Evolutionary conservation across 768 basidiomycete species (phyloP).

Genomic region (Lactifluus rugatus): DNA sequence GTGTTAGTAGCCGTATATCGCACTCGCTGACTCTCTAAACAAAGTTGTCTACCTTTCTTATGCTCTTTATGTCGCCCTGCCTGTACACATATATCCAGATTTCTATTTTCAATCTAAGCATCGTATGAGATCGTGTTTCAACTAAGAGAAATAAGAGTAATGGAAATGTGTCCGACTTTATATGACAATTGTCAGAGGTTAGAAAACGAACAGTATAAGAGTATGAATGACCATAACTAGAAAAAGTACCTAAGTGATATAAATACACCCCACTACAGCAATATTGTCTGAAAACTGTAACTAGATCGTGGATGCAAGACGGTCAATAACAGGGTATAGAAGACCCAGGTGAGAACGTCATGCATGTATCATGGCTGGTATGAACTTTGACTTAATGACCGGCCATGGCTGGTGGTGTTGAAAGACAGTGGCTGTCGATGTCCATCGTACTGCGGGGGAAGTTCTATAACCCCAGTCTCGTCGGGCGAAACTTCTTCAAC

Average conservation of each 20-base stretch:
- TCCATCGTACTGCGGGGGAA: conserved; percentile 67
- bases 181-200: background rate
- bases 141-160: background rate
- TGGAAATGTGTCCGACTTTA: background rate
- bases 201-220: conserved; percentile 1
- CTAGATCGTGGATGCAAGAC: background rate
- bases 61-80: conserved; percentile 7
- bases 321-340: background rate
- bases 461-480: conserved; percentile 50
- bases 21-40: background rate
- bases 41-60: background rate
- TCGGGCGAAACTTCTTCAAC: conserved; percentile 45
- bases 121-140: background rate
- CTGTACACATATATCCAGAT: conserved; percentile 16
- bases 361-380: background rate
- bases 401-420: background rate
- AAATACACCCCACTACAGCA: background rate
- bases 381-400: background rate
- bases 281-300: background rate
- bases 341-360: background rate
- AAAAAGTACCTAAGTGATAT: too few relatives aligned
- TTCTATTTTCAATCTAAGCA: background rate
- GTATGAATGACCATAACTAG: background rate
- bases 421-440: conserved; percentile 27
- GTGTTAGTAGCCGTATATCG: conserved; percentile 1